Evolutionary conservation across 306 rosid species (phyloP), one percentile per base, ranked within the genome.

Genomic region (Herpetospermum pedunculosum): DNA sequence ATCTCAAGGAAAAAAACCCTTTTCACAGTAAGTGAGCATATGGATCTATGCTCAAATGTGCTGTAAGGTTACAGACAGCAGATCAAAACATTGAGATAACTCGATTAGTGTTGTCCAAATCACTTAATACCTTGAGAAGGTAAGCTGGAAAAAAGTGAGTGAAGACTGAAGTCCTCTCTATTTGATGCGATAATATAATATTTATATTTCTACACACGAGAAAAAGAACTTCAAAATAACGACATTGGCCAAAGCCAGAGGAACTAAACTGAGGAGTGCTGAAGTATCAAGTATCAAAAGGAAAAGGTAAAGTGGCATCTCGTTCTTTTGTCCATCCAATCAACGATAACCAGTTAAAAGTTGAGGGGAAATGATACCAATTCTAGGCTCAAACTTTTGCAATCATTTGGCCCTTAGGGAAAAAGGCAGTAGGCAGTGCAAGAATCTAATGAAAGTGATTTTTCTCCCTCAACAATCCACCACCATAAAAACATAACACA

Each of bases 301-400:
- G 48, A 68, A 68, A 68, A 41, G 53, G 53, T 65, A 70, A 84
- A 85, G 85, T 87, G 78, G 87, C 77, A 83, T 85, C 86, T 81
- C 77, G 83, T 85, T 60, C 76, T 79, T 85, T 84, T 81, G 75
- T 77, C 57, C 80, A 76, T 73, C 88, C 86, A 79, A 77, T 83
- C 82, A 84, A 65, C 63, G 18, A 75, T 54, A 48, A 75, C 77
- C 57, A 75, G 77, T 81, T 78, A 72, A 82, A 83, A 74, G 69
- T 65, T 72, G 70, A 16, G 77, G 40, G 76, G 50, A 78, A 65
- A 44, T 70, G 73, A 54, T 70, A 76, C 65, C 35, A 75, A 71
- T 70, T 49, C 69, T 57, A 63, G 58, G 77, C 74, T 60, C 32
- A 49, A 54, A 75, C 75, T 76, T 47, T 73, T 71, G 53, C 77